Base-by-base conservation (phyloP, 345 rosid species). In the Boechera divaricarpa region DNA sequence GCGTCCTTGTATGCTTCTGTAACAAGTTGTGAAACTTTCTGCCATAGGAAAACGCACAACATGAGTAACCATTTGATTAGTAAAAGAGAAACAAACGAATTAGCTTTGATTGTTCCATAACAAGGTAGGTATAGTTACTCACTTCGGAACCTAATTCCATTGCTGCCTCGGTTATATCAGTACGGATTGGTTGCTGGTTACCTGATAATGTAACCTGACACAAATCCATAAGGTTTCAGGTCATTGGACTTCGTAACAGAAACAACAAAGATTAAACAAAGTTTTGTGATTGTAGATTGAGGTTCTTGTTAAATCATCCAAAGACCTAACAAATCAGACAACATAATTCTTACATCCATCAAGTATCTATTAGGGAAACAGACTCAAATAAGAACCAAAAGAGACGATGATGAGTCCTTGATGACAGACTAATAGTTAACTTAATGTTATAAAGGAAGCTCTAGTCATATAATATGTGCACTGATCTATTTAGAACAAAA, bases 1-100 rank as follows among this genome's bases (percentile, higher is more conserved):
- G 98, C 98, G 44, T 94, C 97, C 78, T 90, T 90, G 95, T 94
- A 94, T 35, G 97, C 98, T 66, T 91, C 97, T 0, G 88, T 90
- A 18, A 90, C 93, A 67, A 92, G 75, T 63, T 79, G 83, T n/a
- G 98, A 91, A 11, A 94, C 85, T 82, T 89, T 90, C 97, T 94
- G 91, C 87, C 70, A 54, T 11, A 82, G 0, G 41, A 11, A 39
- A 61, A 18, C 13, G 16, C 79, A 41, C 39, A 71, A 64, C 48
- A 71, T 71, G 26, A 77, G 67, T n/a, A 63, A 55, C 45, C 38
- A 61, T 42, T 76, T 38, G 55, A 67, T 67, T 21, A 59, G 39
- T 62, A 58, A 4, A 49, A 2, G 6, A 56, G 9, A 47, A 58
- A 54, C 39, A 4, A 16, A 36, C 5, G 29, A 52, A 8, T 0